These are phyloP conservation scores for Ascochyta pisi DNA, from an alignment of 2,329 filamentous ascomycete species.

Conservation along the genomic window DNA sequence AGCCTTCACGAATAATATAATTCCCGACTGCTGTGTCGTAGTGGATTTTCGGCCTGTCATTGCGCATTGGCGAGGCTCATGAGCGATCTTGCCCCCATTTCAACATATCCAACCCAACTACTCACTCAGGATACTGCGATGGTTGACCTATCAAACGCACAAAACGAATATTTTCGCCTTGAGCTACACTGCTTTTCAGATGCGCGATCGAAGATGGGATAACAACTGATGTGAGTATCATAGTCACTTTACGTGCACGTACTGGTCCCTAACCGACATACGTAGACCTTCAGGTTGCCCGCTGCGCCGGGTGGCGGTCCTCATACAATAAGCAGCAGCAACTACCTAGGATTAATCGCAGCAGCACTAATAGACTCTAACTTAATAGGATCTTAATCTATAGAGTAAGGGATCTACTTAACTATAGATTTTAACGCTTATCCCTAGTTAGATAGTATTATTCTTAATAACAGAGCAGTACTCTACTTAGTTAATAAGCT, in stretches of 20 bases:
- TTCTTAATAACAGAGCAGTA: too few species aligned
- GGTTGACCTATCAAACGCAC: neutral
- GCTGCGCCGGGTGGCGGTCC: neutral
- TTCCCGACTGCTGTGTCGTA: neutral
- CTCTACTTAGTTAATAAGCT: too few species aligned
- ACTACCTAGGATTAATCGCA: too few species aligned
- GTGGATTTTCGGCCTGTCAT: neutral
- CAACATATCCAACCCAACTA: neutral
- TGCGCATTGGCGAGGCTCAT: neutral
- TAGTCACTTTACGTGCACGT: too few species aligned
- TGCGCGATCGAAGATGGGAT: neutral
- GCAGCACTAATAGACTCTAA: too few species aligned
- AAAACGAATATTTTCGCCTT: neutral
- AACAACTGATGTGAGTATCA: neutral
- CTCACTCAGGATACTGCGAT: neutral
- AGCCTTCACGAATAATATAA: neutral
- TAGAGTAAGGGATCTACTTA: too few species aligned
- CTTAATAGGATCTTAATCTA: too few species aligned
- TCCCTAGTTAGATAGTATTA: too few species aligned
- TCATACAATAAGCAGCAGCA: too few species aligned
- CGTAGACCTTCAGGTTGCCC: neutral
- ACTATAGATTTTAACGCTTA: too few species aligned
- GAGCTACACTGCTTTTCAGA: neutral
- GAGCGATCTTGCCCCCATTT: neutral
- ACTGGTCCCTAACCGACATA: neutral